Evolutionary conservation across 352 stramenopile species (phyloP).

Genomic region (Globisporangium emineosum): DNA sequence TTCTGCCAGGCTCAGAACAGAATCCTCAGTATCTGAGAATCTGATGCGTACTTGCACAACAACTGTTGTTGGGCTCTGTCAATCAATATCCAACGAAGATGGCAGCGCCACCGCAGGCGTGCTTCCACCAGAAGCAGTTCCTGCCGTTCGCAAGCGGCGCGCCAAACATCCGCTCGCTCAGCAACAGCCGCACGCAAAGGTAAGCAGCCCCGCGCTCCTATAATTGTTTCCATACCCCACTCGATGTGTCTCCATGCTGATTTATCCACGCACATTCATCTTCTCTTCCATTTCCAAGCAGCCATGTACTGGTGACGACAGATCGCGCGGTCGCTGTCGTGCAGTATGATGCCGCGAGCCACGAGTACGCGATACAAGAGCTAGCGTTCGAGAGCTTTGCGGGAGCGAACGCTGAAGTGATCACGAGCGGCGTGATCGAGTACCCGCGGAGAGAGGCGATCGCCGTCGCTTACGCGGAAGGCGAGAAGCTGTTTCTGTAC

Average conservation of each 20-base stretch:
- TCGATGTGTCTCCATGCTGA: not conserved
- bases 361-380: conserved; percentile 36
- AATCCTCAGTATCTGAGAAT: not conserved
- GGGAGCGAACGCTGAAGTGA: conserved; percentile 28
- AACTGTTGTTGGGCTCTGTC: too few relatives aligned
- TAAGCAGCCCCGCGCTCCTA: not conserved
- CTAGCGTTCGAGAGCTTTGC: conserved; percentile 30
- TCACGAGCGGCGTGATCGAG: conserved; percentile 48
- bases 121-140: conserved; percentile 59
- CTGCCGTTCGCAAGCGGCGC: conserved; percentile 55
- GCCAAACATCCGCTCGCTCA: conserved; percentile 57
- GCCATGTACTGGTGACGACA: conserved; percentile 64
- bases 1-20: not conserved
- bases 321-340: conserved; percentile 55
- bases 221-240: too few relatives aligned
- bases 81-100: too few relatives aligned
- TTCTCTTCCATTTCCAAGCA: conserved; percentile 13
- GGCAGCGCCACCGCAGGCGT: conserved; percentile 20
- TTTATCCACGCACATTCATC: not conserved
- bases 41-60: not conserved
- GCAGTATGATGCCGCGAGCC: conserved; percentile 21
- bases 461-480: conserved; percentile 48
- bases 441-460: conserved; percentile 31
- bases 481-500: conserved; percentile 32
- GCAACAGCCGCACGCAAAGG: conserved; percentile 29